Evolutionary conservation across 192 early-diverging fungal genomes (phyloP).

Genomic region (Rhizophagus prolifer): DNA sequence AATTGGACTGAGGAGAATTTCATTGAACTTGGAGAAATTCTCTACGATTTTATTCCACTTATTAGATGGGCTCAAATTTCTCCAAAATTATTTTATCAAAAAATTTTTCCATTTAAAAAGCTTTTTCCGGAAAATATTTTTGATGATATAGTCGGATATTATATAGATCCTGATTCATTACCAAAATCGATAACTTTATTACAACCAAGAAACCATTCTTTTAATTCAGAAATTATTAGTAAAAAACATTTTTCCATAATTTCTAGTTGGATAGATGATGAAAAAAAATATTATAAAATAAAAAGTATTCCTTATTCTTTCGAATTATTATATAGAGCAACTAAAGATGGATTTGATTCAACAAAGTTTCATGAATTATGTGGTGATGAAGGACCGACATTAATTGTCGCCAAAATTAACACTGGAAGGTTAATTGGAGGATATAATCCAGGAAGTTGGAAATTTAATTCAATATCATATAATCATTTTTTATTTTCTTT

Average conservation of each 20-base stretch:
- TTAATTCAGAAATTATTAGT: neutral
- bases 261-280: neutral
- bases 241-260: neutral
- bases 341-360: neutral
- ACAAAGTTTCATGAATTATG: neutral
- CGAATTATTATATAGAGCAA: neutral
- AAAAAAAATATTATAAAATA: neutral
- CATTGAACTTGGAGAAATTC: neutral
- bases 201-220: neutral
- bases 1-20: neutral
- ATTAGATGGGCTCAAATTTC: neutral
- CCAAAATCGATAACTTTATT: neutral
- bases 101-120: neutral
- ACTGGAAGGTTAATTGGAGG: neutral
- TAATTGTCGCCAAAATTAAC: neutral
- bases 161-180: neutral
- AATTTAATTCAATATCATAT: neutral
- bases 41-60: neutral
- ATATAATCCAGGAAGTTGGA: neutral
- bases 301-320: neutral
- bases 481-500: neutral
- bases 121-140: neutral
- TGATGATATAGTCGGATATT: neutral
- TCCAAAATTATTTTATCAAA: neutral
- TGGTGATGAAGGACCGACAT: neutral